A percentile compares a stretch with the other conserved stretches of the same genome.
phyloP scores from a whole-genome alignment of 2,329 filamentous ascomycete genomes.

The Cordyceps cateniannulata region DNA sequence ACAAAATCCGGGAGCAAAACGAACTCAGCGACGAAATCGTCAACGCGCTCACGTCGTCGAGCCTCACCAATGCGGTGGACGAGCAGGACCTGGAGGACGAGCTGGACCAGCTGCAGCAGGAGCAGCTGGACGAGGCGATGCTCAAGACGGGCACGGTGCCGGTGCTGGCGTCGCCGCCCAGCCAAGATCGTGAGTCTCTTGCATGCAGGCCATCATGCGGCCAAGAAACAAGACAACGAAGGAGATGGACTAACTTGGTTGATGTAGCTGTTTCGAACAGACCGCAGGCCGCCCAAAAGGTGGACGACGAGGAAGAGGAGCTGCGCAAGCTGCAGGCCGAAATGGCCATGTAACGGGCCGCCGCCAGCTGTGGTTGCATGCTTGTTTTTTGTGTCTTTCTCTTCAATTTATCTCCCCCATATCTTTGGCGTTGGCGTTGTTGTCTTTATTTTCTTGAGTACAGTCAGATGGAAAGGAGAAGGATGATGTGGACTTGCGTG shows the following conservation, averaged over 20 bases:
- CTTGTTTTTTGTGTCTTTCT: not conserved
- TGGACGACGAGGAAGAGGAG: slow-evolving; percentile 96
- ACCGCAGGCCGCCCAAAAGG: slow-evolving; percentile 36
- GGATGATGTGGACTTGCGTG: not conserved
- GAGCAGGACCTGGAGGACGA: slow-evolving; percentile 83
- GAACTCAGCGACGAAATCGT: slow-evolving; percentile 89
- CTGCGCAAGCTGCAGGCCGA: slow-evolving; percentile 88
- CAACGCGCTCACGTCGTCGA: slow-evolving; percentile 70
- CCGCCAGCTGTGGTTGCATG: not conserved
- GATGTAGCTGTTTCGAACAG: slow-evolving; percentile 20
- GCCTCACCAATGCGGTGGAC: slow-evolving; percentile 64
- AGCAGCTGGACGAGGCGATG: slow-evolving; percentile 90
- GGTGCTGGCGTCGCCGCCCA: slow-evolving; percentile 70
- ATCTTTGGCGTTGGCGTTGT: slow-evolving; percentile 1
- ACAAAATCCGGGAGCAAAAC: slow-evolving; percentile 85
- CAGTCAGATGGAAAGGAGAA: not conserved
- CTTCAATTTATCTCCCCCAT: not conserved
- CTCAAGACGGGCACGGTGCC: slow-evolving; percentile 81
- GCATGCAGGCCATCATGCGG: not conserved
- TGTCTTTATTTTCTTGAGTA: slow-evolving; percentile 19
- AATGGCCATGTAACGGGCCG: slow-evolving; percentile 77
- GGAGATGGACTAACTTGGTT: not conserved
- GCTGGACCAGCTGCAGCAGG: slow-evolving; percentile 80
- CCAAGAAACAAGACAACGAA: not conserved
- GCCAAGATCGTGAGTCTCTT: slow-evolving; percentile 64